phyloP scores from a whole-genome alignment of 257 asterid species.

The Fraxinus anomala region DNA sequence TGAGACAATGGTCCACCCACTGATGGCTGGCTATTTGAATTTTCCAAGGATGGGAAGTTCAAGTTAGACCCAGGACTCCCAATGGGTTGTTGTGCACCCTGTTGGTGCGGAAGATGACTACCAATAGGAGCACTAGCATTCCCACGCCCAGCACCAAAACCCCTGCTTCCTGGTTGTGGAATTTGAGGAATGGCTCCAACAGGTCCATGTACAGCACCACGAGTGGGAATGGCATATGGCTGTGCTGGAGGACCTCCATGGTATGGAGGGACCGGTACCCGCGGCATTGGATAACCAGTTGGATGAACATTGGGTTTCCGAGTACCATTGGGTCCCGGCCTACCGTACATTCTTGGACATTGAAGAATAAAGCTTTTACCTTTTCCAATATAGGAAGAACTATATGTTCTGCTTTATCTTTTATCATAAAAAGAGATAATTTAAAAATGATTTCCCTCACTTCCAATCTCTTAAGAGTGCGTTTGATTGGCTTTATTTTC shows the following conservation, averaged over 20 bases:
- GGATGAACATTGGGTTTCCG: slow-evolving; percentile 84
- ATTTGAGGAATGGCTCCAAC: slow-evolving; percentile 87
- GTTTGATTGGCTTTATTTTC: too few species aligned
- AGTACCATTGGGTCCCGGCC: slow-evolving; percentile 79
- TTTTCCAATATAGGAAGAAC: not conserved
- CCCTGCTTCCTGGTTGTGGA: slow-evolving; percentile 86
- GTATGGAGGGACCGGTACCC: slow-evolving; percentile 77
- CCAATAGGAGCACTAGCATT: slow-evolving; percentile 82
- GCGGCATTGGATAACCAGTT: slow-evolving; percentile 80
- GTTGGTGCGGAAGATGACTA: slow-evolving; percentile 88
- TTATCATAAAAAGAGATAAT: not conserved
- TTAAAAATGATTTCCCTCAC: not conserved
- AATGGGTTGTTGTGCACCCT: slow-evolving; percentile 72
- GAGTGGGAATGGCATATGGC: slow-evolving; percentile 94
- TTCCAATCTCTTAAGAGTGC: not conserved
- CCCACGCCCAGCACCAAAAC: slow-evolving; percentile 94
- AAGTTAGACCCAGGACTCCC: slow-evolving; percentile 73
- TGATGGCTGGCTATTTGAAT: slow-evolving; percentile 80
- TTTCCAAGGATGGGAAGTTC: slow-evolving; percentile 79
- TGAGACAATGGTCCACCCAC: slow-evolving; percentile 89
- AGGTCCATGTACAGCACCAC: slow-evolving; percentile 92
- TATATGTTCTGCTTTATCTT: not conserved
- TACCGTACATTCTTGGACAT: too few species aligned
- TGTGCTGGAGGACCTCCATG: slow-evolving; percentile 85
- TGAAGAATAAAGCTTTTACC: slow-evolving; percentile 25